phyloP scores from a whole-genome alignment of 75 land plant species.

The Isoetes taiwanensis region DNA sequence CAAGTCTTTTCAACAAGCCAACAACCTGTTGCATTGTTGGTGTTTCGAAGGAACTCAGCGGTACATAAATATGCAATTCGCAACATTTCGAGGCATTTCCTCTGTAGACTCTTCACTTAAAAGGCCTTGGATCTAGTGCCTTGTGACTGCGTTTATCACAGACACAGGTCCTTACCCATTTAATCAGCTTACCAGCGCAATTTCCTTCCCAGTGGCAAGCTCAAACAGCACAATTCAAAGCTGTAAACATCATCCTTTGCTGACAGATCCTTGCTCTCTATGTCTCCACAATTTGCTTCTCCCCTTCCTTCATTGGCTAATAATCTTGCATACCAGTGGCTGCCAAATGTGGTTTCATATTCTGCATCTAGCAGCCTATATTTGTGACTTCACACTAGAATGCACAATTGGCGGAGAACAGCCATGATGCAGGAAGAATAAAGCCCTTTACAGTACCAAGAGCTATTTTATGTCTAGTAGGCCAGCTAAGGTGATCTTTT shows the following conservation, averaged over 20 bases:
- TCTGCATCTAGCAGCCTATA: slow-evolving; percentile 35
- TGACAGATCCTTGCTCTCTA: no score
- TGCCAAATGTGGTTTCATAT: slow-evolving; percentile 43
- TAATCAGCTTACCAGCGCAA: slow-evolving; percentile 36
- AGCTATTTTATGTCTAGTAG: slow-evolving; percentile 40
- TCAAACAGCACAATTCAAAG: slow-evolving; percentile 59
- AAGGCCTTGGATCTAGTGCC: slow-evolving; percentile 57
- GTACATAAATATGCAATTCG: slow-evolving; percentile 76
- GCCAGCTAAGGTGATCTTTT: no score
- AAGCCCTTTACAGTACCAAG: slow-evolving; percentile 46
- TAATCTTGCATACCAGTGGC: slow-evolving; percentile 42
- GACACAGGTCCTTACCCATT: slow-evolving; percentile 53
- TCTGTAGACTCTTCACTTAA: slow-evolving; percentile 31
- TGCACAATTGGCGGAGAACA: slow-evolving; percentile 57
- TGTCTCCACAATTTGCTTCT: no score
- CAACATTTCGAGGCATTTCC: slow-evolving; percentile 59
- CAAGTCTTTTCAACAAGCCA: slow-evolving; percentile 75
- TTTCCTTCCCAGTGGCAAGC: slow-evolving; percentile 48
- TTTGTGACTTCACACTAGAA: slow-evolving; percentile 51
- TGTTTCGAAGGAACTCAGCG: slow-evolving; percentile 60
- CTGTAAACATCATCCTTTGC: slow-evolving; percentile 64
- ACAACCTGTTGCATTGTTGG: slow-evolving; percentile 87
- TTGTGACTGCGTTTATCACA: slow-evolving; percentile 29
- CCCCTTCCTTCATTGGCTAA: no score
- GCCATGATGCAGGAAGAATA: slow-evolving; percentile 61